A percentile compares a stretch with the other conserved stretches of the same genome.
phyloP scores from a whole-genome alignment of 495 filamentous ascomycete species.

The Physcia stellaris region DNA sequence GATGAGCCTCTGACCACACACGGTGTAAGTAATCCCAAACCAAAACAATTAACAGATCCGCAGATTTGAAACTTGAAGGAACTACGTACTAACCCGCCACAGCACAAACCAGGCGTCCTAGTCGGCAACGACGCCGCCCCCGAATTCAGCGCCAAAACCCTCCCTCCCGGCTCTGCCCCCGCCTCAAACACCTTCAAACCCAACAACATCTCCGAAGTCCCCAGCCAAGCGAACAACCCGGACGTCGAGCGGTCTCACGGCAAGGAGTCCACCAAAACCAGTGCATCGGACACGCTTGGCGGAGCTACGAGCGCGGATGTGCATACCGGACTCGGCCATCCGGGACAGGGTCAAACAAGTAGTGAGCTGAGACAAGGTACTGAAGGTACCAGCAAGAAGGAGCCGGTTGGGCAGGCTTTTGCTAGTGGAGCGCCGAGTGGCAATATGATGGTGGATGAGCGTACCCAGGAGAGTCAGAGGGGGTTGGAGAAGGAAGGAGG shows the following conservation, averaged over 20 bases:
- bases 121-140: constrained; percentile 45
- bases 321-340: constrained; percentile 45
- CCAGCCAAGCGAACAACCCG: constrained; percentile 32
- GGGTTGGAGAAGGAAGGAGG: constrained; percentile 16
- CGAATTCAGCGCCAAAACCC: constrained; percentile 48
- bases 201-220: constrained; percentile 31
- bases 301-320: constrained; percentile 54
- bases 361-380: constrained; percentile 44
- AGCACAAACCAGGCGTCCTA: constrained; percentile 55
- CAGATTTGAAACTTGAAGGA: constrained; percentile 8
- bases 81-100: constrained; percentile 7
- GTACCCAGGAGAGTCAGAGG: constrained; percentile 11
- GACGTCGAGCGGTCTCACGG: constrained; percentile 25
- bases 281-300: constrained; percentile 38
- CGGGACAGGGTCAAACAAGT: constrained; percentile 45
- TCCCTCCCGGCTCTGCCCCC: constrained; percentile 53
- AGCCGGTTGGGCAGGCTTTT: too few species aligned
- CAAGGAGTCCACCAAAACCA: constrained; percentile 31
- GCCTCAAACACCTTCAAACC: constrained; percentile 44
- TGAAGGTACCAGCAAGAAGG: constrained; percentile 35
- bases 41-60: neutral
- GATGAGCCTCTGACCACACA: constrained; percentile 36
- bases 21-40: constrained; percentile 32
- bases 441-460: constrained; percentile 12
- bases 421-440: constrained; percentile 18